Base-by-base conservation (phyloP, 2,329 filamentous ascomycete species). In the Thelonectria rubi region DNA sequence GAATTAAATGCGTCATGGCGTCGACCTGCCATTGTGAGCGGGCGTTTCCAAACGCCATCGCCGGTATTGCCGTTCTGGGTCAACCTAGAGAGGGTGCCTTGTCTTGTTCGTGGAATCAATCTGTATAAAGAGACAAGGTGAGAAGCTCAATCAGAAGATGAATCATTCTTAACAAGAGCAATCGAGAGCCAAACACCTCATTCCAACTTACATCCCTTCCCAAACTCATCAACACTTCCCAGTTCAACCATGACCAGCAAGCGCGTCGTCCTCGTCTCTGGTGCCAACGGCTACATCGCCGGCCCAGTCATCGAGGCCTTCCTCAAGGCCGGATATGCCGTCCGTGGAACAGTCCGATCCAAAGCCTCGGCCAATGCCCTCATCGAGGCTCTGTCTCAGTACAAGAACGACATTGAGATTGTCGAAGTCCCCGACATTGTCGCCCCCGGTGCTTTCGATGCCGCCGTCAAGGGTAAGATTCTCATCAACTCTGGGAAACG, bases 231-330 rank as follows among this genome's bases (percentile, higher is more conserved):
- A 2, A n/a, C 17, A 42, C 11, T 42, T n/a, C 9, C 26, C 24
- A n/a, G 30, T 48, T 32, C 46, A 69, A 37, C 17, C 57, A 71
- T 71, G 69, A 48, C 64, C 30, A 46, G 30, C 30, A 71, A 71
- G 32, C 59, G 46, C 14, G 66, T 70, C 69, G 73, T 76, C 12
- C 71, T 76, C 11, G 71, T 80, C 17, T 78, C 77, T 0, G 78
- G 78, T 26, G 76, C 77, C 55, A 79, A 78, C 53, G 77, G 77
- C 55, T 80, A 77, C 67, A 77, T 80, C 42, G 77, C 73, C 17
- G 73, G 70, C 12, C 68, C 73, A n/a, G 73, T 77, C 14, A 74
- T 77, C 20, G 69, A 76, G 18, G 71, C 73, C 15, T 73, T 79
- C 18, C 75, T 80, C 6, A 56, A 73, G 17, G 72, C 72, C 12